A percentile compares a stretch with the other conserved stretches of the same genome.
Evolutionary conservation across 192 early-diverging fungal genomes (phyloP).

Genomic region (Mortierella alpina): DNA sequence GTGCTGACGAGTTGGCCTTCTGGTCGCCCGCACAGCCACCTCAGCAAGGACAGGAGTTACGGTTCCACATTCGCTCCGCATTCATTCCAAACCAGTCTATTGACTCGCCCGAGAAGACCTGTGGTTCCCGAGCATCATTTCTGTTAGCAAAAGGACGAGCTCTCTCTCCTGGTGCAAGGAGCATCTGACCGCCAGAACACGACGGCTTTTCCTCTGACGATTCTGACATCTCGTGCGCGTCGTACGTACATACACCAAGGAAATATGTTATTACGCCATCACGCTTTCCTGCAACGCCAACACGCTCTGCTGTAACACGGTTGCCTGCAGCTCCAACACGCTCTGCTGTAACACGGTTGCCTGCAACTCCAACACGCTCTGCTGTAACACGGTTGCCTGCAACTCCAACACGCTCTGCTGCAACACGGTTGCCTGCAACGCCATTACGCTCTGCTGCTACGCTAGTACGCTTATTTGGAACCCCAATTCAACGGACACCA

Average conservation of each 20-base stretch:
- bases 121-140: conserved; percentile 5
- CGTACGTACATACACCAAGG: too few relatives aligned
- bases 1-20: conserved; percentile 2
- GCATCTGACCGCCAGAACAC: not conserved
- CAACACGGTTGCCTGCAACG: too few relatives aligned
- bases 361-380: too few relatives aligned
- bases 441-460: too few relatives aligned
- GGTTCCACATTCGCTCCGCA: conserved; percentile 2
- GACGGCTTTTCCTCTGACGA: conserved; percentile 10
- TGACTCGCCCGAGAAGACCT: conserved; percentile 5
- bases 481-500: conserved; percentile 1
- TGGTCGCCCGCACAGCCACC: conserved; percentile 8
- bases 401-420: too few relatives aligned
- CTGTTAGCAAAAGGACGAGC: not conserved
- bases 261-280: too few relatives aligned
- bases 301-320: too few relatives aligned
- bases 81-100: conserved; percentile 11
- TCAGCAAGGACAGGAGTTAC: conserved; percentile 5
- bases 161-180: not conserved
- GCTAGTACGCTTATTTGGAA: too few relatives aligned
- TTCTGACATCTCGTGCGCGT: conserved; percentile 9
- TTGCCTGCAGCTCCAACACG: too few relatives aligned
- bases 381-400: too few relatives aligned
- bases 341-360: too few relatives aligned
- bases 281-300: too few relatives aligned